A percentile compares a stretch with the other conserved stretches of the same genome.
These are phyloP conservation scores for Striga asiatica DNA, from an alignment of 257 asterid genomes.

Conservation along the genomic window DNA sequence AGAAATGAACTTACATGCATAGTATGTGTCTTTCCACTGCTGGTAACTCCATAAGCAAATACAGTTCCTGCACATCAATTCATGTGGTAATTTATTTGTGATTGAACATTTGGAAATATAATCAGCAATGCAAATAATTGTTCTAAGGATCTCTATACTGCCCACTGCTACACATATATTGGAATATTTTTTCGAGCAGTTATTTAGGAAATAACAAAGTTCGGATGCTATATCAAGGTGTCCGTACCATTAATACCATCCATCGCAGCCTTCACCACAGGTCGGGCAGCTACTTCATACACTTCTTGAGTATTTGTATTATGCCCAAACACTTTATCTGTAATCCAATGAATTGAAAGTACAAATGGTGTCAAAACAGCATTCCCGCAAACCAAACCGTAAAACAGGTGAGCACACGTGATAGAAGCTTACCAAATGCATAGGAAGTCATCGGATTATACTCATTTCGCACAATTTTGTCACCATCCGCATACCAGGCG, in stretches of 20 bases:
- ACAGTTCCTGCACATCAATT: slow-evolving; percentile 74
- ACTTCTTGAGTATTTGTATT: slow-evolving; percentile 75
- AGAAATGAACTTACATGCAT: slow-evolving; percentile 76
- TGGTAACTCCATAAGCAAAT: slow-evolving; percentile 99
- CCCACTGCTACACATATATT: too few relatives aligned
- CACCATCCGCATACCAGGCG: slow-evolving; percentile 86
- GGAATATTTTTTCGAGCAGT: too few relatives aligned
- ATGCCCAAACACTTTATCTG: slow-evolving; percentile 89
- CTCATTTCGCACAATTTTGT: slow-evolving; percentile 79
- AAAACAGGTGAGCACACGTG: not conserved
- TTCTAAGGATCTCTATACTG: too few relatives aligned
- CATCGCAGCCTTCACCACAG: slow-evolving; percentile 96
- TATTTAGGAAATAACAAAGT: not conserved
- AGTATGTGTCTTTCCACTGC: slow-evolving; percentile 99
- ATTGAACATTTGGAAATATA: too few relatives aligned
- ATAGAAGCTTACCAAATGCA: slow-evolving; percentile 59
- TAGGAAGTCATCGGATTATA: slow-evolving; percentile 67
- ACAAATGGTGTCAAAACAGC: slow-evolving; percentile 3
- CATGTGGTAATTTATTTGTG: too few relatives aligned
- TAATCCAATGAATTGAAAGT: slow-evolving; percentile 1
- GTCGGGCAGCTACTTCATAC: slow-evolving; percentile 90
- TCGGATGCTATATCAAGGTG: slow-evolving; percentile 3
- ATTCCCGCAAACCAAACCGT: not conserved
- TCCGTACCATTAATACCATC: slow-evolving; percentile 88
- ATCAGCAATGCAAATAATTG: too few relatives aligned